Evolutionary conservation across 1,284 basidiomycete genomes (phyloP), one percentile per base, ranked within the genome.

Genomic region (Trametes sp.): DNA sequence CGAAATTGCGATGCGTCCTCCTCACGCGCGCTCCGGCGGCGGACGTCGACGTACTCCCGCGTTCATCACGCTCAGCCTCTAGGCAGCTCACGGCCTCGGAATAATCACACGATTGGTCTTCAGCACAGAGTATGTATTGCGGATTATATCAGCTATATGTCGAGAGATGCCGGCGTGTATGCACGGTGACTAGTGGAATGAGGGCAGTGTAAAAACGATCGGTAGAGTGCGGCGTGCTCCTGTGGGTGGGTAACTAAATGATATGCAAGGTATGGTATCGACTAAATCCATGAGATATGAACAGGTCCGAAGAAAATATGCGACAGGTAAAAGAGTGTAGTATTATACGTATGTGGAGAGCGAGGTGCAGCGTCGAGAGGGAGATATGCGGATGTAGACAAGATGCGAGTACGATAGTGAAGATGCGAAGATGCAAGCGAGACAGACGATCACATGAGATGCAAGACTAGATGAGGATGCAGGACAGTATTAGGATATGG

Each of bases 291-390:
- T 28, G 53, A n/a, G n/a, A 54, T 63, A 66, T 63, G 65, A 51
- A 66, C 62, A 69, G 35, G 33, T 63, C 65, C 66, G 67, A 64
- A 63, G 55, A 59, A 49, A 72, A 64, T 70, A 72, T 72, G 62
- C 63, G 62, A 67, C 68, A 60, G 29, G 55, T 57, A 63, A 67
- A 59, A 49, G 65, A 65, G 55, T 46, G 62, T 44, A 64, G 65
- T 21, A 72, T 67, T 68, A 69, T 60, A 62, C 44, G 54, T 49
- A 56, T 55, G 64, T 58, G 63, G 62, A 64, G 54, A 63, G 63
- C 64, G 66, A 59, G 42, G 29, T 61, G 63, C 59, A 59, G 54
- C 51, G 54, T 49, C 49, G 61, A 67, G 36, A 48, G 59, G 24
- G 56, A 58, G 49, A 56, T 48, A 46, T 60, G 45, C 59, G 58